These are phyloP conservation scores for Raddia distichophylla DNA, from an alignment of 176 grass and related monocot genomes.

Conservation along the genomic window DNA sequence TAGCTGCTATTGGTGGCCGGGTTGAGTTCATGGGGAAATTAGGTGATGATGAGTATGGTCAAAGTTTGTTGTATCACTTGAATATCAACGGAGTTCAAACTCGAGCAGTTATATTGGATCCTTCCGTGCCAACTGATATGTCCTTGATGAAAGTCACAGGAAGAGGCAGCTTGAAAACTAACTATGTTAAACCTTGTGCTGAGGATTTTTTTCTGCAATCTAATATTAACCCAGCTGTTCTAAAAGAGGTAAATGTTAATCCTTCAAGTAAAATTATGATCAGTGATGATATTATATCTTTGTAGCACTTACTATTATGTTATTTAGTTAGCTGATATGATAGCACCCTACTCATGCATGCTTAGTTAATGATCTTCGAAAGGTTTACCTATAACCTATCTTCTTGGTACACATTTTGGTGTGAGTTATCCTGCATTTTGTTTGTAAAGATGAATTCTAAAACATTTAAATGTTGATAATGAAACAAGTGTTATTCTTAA, in stretches of 20 bases:
- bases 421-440: neutral
- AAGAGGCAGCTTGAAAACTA: constrained; percentile 51
- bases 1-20: constrained; percentile 65
- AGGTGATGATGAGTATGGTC: constrained; percentile 76
- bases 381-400: neutral
- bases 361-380: constrained; percentile 2
- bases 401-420: constrained; percentile 9
- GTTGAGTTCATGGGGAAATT: constrained; percentile 91
- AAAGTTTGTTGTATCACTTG: constrained; percentile 64
- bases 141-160: constrained; percentile 74
- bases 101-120: constrained; percentile 52
- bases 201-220: constrained; percentile 74
- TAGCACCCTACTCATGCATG: neutral
- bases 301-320: neutral
- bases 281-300: neutral
- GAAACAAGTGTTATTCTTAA: constrained; percentile 5
- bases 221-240: constrained; percentile 73
- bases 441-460: neutral
- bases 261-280: constrained; percentile 1
- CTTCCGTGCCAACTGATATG: constrained; percentile 56
- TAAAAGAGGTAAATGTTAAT: constrained; percentile 64
- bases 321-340: neutral
- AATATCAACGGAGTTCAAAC: constrained; percentile 72
- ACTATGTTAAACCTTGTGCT: constrained; percentile 55
- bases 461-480: constrained; percentile 4